Percentiles rank a stretch among this genome's conserved stretches.
These are phyloP conservation scores for Cladosporium sp. DNA, from an alignment of 2,329 filamentous ascomycete species.

Conservation along the genomic window DNA sequence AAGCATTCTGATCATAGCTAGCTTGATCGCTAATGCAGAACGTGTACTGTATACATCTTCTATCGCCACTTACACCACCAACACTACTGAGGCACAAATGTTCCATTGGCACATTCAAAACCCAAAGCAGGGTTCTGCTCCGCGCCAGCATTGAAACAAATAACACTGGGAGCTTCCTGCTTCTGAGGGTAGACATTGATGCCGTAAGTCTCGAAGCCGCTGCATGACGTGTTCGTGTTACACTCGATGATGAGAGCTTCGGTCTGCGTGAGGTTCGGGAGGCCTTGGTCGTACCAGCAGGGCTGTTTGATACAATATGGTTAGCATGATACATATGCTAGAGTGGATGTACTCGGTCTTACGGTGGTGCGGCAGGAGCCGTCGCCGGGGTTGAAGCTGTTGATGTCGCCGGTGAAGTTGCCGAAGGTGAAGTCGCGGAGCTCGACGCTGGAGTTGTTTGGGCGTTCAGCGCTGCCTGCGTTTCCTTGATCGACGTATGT, in stretches of 20 bases:
- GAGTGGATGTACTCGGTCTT: background rate
- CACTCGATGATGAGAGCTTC: conserved; percentile 47
- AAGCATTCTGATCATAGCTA: background rate
- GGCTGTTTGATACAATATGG: conserved; percentile 27
- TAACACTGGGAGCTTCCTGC: conserved; percentile 21
- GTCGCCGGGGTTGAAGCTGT: conserved; percentile 45
- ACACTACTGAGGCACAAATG: conserved; percentile 21
- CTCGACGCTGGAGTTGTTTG: conserved; percentile 43
- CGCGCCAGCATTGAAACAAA: conserved; percentile 29
- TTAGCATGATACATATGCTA: background rate
- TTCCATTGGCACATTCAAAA: conserved; percentile 29
- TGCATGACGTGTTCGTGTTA: conserved; percentile 42
- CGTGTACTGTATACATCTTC: no score
- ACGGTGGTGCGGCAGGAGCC: conserved; percentile 43
- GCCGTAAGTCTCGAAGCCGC: conserved; percentile 28
- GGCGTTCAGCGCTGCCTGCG: conserved; percentile 32
- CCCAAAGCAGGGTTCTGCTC: conserved; percentile 28
- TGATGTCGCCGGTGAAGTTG: conserved; percentile 45
- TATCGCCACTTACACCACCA: no score
- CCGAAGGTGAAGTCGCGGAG: conserved; percentile 47
- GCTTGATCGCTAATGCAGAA: background rate
- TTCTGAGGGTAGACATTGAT: conserved; percentile 30
- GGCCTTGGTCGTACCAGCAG: conserved; percentile 47
- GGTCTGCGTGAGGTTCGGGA: conserved; percentile 42
- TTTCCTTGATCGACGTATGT: conserved; percentile 46